Percentiles rank a stretch among this genome's conserved stretches.
Evolutionary conservation across 2,329 filamentous ascomycete species (phyloP).

Genomic region (Coniochaeta hoffmannii): DNA sequence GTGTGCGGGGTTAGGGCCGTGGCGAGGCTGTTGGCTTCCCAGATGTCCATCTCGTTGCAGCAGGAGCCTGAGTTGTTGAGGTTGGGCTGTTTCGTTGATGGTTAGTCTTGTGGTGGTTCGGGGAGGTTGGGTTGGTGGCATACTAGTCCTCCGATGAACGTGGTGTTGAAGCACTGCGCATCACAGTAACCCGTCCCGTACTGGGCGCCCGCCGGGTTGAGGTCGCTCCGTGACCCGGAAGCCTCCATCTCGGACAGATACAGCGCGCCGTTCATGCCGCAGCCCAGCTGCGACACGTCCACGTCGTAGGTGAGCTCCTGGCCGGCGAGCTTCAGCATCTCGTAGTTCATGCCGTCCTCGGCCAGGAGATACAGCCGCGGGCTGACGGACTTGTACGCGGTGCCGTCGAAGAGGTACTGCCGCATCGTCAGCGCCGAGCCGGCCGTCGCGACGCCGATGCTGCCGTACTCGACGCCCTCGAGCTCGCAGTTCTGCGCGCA

Average conservation of each 20-base stretch:
- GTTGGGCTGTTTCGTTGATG: conserved; percentile 22
- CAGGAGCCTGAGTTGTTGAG: conserved; percentile 35
- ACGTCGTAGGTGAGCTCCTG: conserved; percentile 57
- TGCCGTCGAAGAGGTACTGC: conserved; percentile 13
- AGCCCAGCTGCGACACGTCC: conserved; percentile 54
- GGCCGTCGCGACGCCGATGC: conserved; percentile 14
- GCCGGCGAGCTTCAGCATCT: conserved; percentile 48
- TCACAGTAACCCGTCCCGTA: conserved; percentile 54
- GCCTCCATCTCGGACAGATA: conserved; percentile 55
- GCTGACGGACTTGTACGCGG: conserved; percentile 10
- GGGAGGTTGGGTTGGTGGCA: neutral
- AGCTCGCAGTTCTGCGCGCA: conserved; percentile 43
- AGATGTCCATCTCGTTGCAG: conserved; percentile 50
- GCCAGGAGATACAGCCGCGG: conserved; percentile 50
- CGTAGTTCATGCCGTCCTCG: conserved; percentile 42
- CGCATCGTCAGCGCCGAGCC: conserved; percentile 15
- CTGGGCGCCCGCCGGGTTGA: conserved; percentile 45
- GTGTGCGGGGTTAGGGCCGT: conserved; percentile 40
- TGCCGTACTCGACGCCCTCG: conserved; percentile 38
- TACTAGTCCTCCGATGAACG: neutral
- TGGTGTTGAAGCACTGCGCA: conserved; percentile 31
- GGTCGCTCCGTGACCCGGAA: conserved; percentile 45
- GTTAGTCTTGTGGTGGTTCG: neutral
- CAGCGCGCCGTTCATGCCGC: conserved; percentile 56
- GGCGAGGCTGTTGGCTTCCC: conserved; percentile 42